These are phyloP conservation scores for Hanseniaspora clermontiae DNA, from an alignment of 805 yeast species.

Conservation along the genomic window DNA sequence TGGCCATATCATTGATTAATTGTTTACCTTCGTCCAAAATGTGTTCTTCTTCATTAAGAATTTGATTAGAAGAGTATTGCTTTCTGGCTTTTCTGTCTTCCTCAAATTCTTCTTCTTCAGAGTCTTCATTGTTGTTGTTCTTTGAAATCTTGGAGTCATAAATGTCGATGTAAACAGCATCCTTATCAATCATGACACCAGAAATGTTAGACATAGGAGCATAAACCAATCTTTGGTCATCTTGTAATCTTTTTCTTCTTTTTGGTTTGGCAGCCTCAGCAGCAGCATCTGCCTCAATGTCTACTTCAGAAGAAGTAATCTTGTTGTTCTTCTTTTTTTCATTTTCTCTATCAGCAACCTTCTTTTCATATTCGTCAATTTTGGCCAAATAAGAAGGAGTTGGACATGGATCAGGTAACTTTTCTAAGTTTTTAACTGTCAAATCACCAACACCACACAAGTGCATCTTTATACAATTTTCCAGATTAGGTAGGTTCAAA, in stretches of 20 bases:
- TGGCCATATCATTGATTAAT: slow-evolving; percentile 46
- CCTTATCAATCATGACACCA: slow-evolving; percentile 91
- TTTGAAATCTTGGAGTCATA: slow-evolving; percentile 25
- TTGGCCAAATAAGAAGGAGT: slow-evolving; percentile 86
- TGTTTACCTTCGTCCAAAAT: slow-evolving; percentile 66
- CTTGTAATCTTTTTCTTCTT: slow-evolving; percentile 84
- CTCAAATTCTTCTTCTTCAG: slow-evolving; percentile 51
- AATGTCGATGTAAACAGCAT: slow-evolving; percentile 81
- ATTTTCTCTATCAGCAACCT: slow-evolving; percentile 47
- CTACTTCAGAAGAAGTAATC: background rate
- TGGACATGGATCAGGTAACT: slow-evolving; percentile 96
- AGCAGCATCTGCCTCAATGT: slow-evolving; percentile 32
- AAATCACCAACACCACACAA: slow-evolving; percentile 94
- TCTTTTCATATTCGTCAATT: slow-evolving; percentile 69
- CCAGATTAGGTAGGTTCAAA: slow-evolving; percentile 54
- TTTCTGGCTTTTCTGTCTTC: slow-evolving; percentile 13
- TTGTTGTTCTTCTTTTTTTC: slow-evolving; percentile 21
- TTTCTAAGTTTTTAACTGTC: slow-evolving; percentile 62
- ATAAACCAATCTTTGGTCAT: slow-evolving; percentile 82
- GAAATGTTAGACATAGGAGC: slow-evolving; percentile 99
- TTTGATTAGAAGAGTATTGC: slow-evolving; percentile 11
- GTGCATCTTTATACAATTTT: slow-evolving; percentile 60
- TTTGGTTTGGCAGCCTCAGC: slow-evolving; percentile 49
- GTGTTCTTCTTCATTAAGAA: slow-evolving; percentile 10
- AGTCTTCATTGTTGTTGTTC: slow-evolving; percentile 46